These are phyloP conservation scores for Stropharia rugosoannulata DNA, from an alignment of 768 basidiomycete genomes.

Conservation along the genomic window DNA sequence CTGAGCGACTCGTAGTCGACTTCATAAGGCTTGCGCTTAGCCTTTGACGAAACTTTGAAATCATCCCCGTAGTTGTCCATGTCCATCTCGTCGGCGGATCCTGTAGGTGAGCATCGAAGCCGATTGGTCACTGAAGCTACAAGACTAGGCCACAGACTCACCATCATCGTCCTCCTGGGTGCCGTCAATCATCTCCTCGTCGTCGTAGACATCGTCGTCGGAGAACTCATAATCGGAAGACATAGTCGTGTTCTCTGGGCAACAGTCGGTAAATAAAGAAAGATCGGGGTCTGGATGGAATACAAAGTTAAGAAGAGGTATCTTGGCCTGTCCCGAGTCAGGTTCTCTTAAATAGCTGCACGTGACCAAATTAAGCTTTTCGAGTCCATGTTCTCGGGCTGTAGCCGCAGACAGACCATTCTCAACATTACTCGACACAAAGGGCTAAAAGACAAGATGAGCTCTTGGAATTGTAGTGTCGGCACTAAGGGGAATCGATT, in stretches of 20 bases:
- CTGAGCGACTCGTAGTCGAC: slow-evolving; percentile 80
- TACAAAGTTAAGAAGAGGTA: neutral
- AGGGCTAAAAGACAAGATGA: no score
- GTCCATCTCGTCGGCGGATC: slow-evolving; percentile 63
- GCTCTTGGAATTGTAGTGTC: no score
- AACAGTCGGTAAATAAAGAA: neutral
- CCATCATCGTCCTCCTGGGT: slow-evolving; percentile 51
- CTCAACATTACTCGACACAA: no score
- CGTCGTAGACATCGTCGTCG: slow-evolving; percentile 66
- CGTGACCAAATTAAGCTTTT: neutral
- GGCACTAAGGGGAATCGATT: no score
- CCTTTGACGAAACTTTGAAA: slow-evolving; percentile 55
- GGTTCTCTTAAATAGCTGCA: slow-evolving; percentile 1
- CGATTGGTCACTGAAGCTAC: neutral
- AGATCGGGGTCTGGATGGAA: slow-evolving; percentile 6
- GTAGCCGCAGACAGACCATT: no score
- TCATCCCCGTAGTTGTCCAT: slow-evolving; percentile 67
- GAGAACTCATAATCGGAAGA: slow-evolving; percentile 70
- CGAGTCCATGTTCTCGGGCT: neutral
- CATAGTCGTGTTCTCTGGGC: slow-evolving; percentile 23
- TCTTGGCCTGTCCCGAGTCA: slow-evolving; percentile 4
- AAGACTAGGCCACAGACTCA: slow-evolving; percentile 21
- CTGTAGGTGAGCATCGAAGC: slow-evolving; percentile 12
- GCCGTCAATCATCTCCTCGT: slow-evolving; percentile 71
- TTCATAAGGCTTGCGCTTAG: slow-evolving; percentile 73